These are phyloP conservation scores for Tetrastigma voinierianum DNA, from an alignment of 164 flowering plant genomes.

Conservation along the genomic window DNA sequence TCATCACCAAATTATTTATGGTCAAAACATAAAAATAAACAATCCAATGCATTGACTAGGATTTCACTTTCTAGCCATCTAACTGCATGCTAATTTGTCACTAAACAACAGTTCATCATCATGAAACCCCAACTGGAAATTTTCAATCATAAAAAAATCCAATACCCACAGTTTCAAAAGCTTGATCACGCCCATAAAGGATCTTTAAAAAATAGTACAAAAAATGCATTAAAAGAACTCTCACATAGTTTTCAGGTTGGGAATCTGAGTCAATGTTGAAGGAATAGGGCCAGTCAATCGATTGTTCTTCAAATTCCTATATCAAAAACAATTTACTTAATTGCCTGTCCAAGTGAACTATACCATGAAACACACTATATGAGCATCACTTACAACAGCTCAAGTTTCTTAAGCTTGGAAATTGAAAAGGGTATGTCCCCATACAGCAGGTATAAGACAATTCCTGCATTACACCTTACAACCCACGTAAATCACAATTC, in stretches of 20 bases:
- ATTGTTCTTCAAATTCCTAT: slow-evolving; percentile 77
- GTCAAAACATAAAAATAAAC: neutral
- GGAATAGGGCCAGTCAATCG: slow-evolving; percentile 91
- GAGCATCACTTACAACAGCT: slow-evolving; percentile 54
- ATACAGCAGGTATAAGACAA: slow-evolving; percentile 58
- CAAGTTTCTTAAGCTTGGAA: slow-evolving; percentile 80
- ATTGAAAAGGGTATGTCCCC: slow-evolving; percentile 89
- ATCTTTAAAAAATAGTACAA: neutral
- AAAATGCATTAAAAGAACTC: slow-evolving; percentile 11
- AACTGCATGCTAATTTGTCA: too few species aligned
- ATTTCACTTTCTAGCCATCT: too few species aligned
- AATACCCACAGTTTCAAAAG: neutral
- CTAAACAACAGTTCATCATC: too few species aligned
- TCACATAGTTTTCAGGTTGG: slow-evolving; percentile 81
- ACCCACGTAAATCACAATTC: neutral
- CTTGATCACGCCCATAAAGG: neutral
- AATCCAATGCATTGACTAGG: too few species aligned
- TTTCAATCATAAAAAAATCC: neutral
- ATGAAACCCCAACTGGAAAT: too few species aligned
- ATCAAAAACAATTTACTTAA: slow-evolving; percentile 15
- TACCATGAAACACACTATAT: too few species aligned
- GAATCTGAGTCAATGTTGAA: slow-evolving; percentile 82
- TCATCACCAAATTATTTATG: too few species aligned
- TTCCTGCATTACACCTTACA: slow-evolving; percentile 37
- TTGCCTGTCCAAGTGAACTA: neutral